These are phyloP conservation scores for Diaporthe nobilis DNA, from an alignment of 2,329 filamentous ascomycete species.

Conservation along the genomic window DNA sequence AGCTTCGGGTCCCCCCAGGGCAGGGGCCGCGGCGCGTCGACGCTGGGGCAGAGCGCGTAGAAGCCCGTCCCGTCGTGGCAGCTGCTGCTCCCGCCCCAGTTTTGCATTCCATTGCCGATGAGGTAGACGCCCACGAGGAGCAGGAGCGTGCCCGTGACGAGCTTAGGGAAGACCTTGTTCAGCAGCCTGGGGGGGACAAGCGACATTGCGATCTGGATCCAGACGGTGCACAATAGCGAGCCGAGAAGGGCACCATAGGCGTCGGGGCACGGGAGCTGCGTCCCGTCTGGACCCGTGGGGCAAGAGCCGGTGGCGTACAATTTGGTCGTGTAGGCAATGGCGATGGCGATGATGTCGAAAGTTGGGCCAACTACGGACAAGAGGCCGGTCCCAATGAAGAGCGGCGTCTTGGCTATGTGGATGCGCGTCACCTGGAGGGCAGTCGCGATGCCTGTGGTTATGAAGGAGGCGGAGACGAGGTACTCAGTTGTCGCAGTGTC, in stretches of 20 bases:
- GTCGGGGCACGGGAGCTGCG: constrained; percentile 71
- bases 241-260: constrained; percentile 77
- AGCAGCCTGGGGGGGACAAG: constrained; percentile 73
- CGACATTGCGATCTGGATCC: constrained; percentile 74
- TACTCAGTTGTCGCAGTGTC: constrained; percentile 69
- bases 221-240: constrained; percentile 62
- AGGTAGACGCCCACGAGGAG: constrained; percentile 77
- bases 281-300: constrained; percentile 68
- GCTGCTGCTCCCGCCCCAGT: constrained; percentile 78
- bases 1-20: constrained; percentile 74
- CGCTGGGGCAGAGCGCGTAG: constrained; percentile 70
- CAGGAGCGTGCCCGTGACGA: constrained; percentile 78
- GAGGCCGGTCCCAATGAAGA: constrained; percentile 75
- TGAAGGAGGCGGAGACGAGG: constrained; percentile 77
- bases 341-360: constrained; percentile 76
- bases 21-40: constrained; percentile 71
- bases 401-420: constrained; percentile 73
- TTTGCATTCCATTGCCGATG: constrained; percentile 73
- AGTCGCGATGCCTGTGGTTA: constrained; percentile 76
- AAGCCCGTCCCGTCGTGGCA: constrained; percentile 62
- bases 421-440: constrained; percentile 77
- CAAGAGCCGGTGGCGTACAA: constrained; percentile 77
- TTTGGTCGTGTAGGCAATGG: constrained; percentile 71
- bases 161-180: constrained; percentile 75
- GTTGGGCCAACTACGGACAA: constrained; percentile 79